phyloP scores from a whole-genome alignment of 345 rosid genomes.

The Salix suchowensis region DNA sequence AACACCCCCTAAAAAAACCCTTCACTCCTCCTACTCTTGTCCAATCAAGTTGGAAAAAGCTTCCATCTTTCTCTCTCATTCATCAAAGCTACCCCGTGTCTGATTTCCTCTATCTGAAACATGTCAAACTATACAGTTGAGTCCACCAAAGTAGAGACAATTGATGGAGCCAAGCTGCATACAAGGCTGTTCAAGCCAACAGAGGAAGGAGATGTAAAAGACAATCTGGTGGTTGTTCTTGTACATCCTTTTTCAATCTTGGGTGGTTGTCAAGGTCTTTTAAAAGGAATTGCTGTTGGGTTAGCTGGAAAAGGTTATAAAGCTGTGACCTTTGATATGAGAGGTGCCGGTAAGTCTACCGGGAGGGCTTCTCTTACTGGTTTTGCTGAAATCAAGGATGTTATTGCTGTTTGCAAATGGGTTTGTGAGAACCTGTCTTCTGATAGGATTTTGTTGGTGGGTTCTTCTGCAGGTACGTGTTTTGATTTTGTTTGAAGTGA shows the following conservation, averaged over 20 bases:
- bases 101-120: not conserved
- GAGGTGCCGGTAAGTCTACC: slow-evolving; percentile 85
- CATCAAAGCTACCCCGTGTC: not conserved
- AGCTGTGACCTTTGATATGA: slow-evolving; percentile 84
- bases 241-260: slow-evolving; percentile 85
- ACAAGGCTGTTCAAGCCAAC: slow-evolving; percentile 58
- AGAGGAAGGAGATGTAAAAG: slow-evolving; percentile 19
- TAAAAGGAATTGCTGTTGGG: slow-evolving; percentile 69
- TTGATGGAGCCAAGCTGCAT: slow-evolving; percentile 49
- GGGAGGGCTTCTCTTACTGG: slow-evolving; percentile 86
- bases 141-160: slow-evolving; percentile 49
- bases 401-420: slow-evolving; percentile 76
- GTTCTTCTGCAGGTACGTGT: slow-evolving; percentile 82
- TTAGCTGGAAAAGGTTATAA: slow-evolving; percentile 53
- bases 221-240: slow-evolving; percentile 54
- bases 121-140: slow-evolving; percentile 46
- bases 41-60: not conserved
- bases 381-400: slow-evolving; percentile 79
- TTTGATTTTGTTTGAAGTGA: not conserved
- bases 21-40: not conserved
- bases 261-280: slow-evolving; percentile 76
- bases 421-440: slow-evolving; percentile 40
- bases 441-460: slow-evolving; percentile 70
- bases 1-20: too few relatives aligned
- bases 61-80: not conserved